Evolutionary conservation across 2,329 filamentous ascomycete genomes (phyloP), one percentile per base, ranked within the genome.

Genomic region (Harringtonia lauricola): DNA sequence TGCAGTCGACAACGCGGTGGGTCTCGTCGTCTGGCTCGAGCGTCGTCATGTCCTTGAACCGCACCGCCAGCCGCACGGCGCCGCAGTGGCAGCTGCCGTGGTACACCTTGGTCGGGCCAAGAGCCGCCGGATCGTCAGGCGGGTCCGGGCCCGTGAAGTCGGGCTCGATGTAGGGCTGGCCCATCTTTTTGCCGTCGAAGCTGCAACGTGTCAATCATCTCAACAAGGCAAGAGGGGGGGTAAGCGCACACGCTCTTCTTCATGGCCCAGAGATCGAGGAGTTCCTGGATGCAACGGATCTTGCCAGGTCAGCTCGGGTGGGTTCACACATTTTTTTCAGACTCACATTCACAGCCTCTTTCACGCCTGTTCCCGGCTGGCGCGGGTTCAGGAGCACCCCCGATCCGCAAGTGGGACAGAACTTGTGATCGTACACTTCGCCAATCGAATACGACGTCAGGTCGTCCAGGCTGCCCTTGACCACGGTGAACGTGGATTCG

Each of bases 51-150:
- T 67, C 62, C 49, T 64, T 63, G 21, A 52, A 39, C 41, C 59
- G 62, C 30, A 72, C 34, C 2, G 68, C 65, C 1, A 71, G 43
- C 15, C 57, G 64, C 21, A 75, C 59, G 18, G 63, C 64, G 24
- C 71, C 71, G 53, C 72, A 76, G 55, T 75, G 71, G 54, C 72
- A 76, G 53, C 67, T 65, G 9, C 71, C 72, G 14, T 65, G 64
- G 51, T 72, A 71, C 10, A 65, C 42, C 51, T 60, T 60, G 33
- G 60, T 60, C 30, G 59, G 58, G 18, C 65, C 62, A 34, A 49
- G 41, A 5, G 57, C 56, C 13, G 47, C 56, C 24, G 51, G 50
- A 7, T 59, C 58, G n/a, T 51, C 59, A 3, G 56, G 52, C 2
- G 70, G 71, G 30, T 65, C 55, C 3, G 3, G 52, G 7, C 70